Evolutionary conservation across 768 basidiomycete species (phyloP), one percentile per base, ranked within the genome.

Genomic region (Lentinula aciculospora): DNA sequence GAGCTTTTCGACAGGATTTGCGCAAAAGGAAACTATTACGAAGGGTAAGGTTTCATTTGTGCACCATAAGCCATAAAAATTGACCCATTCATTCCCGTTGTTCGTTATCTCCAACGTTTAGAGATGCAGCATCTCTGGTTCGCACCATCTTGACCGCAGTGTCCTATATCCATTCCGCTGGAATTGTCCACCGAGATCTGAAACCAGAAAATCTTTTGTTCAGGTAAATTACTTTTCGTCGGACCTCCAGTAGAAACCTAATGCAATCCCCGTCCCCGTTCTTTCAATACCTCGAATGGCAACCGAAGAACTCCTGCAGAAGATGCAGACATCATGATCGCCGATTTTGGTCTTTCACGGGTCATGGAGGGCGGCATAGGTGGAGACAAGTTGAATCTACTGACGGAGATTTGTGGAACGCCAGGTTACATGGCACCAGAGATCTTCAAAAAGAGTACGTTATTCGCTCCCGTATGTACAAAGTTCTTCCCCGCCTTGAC

Each of bases 1-100:
- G 96, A 99, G 72, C 84, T 99, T n/a, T 98, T 99, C 66, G 96
- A 99, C 71, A 83, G 96, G 50, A 98, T 99, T 76, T 98, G 96
- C 67, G 93, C 94, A 29, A 93, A 94, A 71, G 94, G 94, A 53
- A 93, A 93, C 69, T 98, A 97, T 71, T 94, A 93, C 67, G 96
- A 99, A 74, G 86, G 85, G 51, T 93, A 62, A 65, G 85, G 74
- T 21, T 61, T 36, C 27, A 42, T 31, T 27, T 34, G 13, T 46
- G 36, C 40, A 37, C 28, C 31, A 25, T 47, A 36, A 12, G 4
- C 29, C 40, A n/a, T 61, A 94, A 13, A 1, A 27, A 29, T 48
- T 15, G 13, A 5, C 32, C 19, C 28, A 25, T 19, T 9, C 17
- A 31, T 42, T 42, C n/a, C 17, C 9, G 17, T 17, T n/a, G 21